Evolutionary conservation across 1,284 basidiomycete genomes (phyloP).

Genomic region (Ceratobasidium sp.): DNA sequence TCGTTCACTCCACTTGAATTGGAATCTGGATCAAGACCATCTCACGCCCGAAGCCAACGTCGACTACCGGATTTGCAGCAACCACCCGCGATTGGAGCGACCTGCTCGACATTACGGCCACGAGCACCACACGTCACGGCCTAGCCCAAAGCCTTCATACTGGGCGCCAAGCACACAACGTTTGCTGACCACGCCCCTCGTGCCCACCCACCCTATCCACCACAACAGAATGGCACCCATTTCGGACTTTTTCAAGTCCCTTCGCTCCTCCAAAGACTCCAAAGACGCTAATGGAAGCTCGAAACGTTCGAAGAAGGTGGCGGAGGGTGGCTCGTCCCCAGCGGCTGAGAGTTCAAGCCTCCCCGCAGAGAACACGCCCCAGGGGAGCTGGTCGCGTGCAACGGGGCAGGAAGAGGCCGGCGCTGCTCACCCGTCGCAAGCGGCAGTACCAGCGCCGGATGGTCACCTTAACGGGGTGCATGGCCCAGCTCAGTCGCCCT

Average conservation of each 20-base stretch:
- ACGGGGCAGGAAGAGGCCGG: constrained; percentile 17
- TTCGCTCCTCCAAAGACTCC: constrained; percentile 47
- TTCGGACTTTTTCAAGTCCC: constrained; percentile 48
- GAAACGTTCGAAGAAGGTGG: constrained; percentile 45
- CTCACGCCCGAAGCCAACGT: constrained; percentile 46
- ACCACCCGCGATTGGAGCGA: constrained; percentile 22
- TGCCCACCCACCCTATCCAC: constrained; percentile 23
- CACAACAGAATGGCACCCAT: constrained; percentile 47
- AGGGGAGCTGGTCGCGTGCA: constrained; percentile 28
- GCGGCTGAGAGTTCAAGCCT: constrained; percentile 20
- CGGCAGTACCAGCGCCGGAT: constrained; percentile 22
- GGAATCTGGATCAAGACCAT: constrained; percentile 43
- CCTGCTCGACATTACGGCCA: background rate
- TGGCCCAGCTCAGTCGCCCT: constrained; percentile 19
- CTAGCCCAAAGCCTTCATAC: constrained; percentile 60
- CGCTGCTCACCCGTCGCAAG: constrained; percentile 31
- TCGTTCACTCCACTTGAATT: constrained; percentile 45
- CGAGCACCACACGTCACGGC: constrained; percentile 17
- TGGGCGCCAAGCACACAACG: constrained; percentile 56
- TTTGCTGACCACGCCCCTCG: constrained; percentile 35
- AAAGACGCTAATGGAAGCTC: constrained; percentile 44
- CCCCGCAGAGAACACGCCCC: constrained; percentile 35
- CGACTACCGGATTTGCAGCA: constrained; percentile 41
- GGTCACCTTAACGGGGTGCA: constrained; percentile 21
- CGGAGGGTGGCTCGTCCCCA: constrained; percentile 36